phyloP scores from a whole-genome alignment of 345 rosid species.

The Bretschneidera sinensis region DNA sequence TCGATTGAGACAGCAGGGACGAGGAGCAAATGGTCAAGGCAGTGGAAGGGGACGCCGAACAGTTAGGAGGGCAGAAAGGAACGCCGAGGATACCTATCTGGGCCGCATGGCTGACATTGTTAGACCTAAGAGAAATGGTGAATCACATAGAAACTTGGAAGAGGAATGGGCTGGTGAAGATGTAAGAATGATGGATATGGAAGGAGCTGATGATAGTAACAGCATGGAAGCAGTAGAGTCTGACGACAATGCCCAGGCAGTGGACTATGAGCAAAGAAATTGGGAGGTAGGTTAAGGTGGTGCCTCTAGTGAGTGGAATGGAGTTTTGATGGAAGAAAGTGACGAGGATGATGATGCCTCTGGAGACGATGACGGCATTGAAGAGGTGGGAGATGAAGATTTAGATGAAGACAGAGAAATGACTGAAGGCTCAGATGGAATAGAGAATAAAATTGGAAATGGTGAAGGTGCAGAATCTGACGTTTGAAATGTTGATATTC shows the following conservation, averaged over 20 bases:
- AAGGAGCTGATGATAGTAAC: slow-evolving; percentile 53
- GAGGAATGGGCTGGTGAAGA: slow-evolving; percentile 46
- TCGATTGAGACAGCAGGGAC: slow-evolving; percentile 39
- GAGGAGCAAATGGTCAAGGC: slow-evolving; percentile 36
- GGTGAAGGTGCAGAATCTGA: slow-evolving; percentile 43
- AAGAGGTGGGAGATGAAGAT: slow-evolving; percentile 31
- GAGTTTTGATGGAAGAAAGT: slow-evolving; percentile 41
- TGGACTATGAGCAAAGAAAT: slow-evolving; percentile 41
- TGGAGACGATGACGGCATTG: slow-evolving; percentile 31
- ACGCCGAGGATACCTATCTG: slow-evolving; percentile 19
- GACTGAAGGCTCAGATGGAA: slow-evolving; percentile 49
- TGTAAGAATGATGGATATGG: slow-evolving; percentile 32
- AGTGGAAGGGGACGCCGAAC: slow-evolving; percentile 80
- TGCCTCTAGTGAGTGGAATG: slow-evolving; percentile 43
- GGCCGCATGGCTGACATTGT: slow-evolving; percentile 16
- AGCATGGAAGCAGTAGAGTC: slow-evolving; percentile 58
- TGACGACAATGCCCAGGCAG: slow-evolving; percentile 55
- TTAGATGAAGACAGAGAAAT: slow-evolving; percentile 41
- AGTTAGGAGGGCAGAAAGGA: slow-evolving; percentile 66
- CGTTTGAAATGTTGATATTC: slow-evolving; percentile 18
- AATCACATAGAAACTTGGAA: slow-evolving; percentile 18
- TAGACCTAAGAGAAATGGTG: slow-evolving; percentile 17
- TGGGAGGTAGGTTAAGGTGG: slow-evolving; percentile 46
- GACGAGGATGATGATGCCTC: slow-evolving; percentile 57
- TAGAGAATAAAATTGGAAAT: slow-evolving; percentile 25